Base-by-base conservation (phyloP, 1,284 basidiomycete species). In the Pterula multifida region DNA sequence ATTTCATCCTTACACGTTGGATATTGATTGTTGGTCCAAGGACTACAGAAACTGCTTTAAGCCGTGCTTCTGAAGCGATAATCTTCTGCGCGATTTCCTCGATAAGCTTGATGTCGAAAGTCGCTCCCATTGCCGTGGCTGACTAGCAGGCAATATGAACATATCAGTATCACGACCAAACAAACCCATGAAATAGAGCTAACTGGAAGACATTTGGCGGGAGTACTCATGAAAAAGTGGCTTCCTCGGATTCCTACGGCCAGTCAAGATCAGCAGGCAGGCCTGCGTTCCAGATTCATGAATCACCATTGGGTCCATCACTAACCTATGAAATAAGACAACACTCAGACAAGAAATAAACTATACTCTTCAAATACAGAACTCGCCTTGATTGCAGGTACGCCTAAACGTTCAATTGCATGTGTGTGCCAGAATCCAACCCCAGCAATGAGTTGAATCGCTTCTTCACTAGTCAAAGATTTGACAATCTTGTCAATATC, bases 1-100 rank as follows among this genome's bases (percentile, higher is more conserved):
- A 32, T 35, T 17, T 15, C 0, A 13, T 13, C 52, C 63, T 23
- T 53, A 78, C 77, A 21, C 87, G 73, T 61, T 89, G 85, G 47
- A 86, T 87, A 61, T 90, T 90, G 60, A 80, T 82, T 0, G 87
- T 90, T 0, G 87, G 87, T 0, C 79, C 87, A 22, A 90, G 75
- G 42, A 84, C 68, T 9, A 85, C 70, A 6, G 83, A 81, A 1
- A 82, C 80, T 26, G 78, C 73, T 50, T 80, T 72, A 42, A 83
- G 70, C 58, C 79, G 85, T 2, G 82, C 79, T 62, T 90, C 88
- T 19, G 71, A 68, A 0, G 83, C 85, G 21, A 91, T 71, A 22
- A 87, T 70, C 57, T 78, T 76, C 42, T 68, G 62, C 6, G 84
- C 86, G 13, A 84, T 72, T 54, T 76, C 66, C 52, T 78, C 65